A percentile compares a stretch with the other conserved stretches of the same genome.
Conservation (phyloP, 1,284 basidiomycete species). For the Pyrrhoderma noxium region DNA sequence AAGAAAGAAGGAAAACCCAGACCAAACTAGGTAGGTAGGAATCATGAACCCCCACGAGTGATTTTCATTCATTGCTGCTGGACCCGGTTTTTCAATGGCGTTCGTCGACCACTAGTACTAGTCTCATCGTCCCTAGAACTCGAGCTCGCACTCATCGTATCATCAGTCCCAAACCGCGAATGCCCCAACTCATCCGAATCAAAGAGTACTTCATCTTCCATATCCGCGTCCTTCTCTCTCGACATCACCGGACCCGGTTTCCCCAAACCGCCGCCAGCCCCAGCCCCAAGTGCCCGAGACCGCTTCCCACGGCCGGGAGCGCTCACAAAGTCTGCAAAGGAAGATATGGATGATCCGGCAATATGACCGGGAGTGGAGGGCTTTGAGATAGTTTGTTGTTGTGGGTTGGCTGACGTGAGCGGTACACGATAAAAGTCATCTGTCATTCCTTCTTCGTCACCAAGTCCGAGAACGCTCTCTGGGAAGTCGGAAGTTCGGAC, state of each 20-base stretch:
- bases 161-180: slow-evolving; percentile 18
- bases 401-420: slow-evolving; percentile 32
- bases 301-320: slow-evolving; percentile 31
- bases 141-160: slow-evolving; percentile 19
- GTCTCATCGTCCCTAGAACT: slow-evolving; percentile 20
- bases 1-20: too few relatives aligned
- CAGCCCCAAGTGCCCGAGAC: slow-evolving; percentile 5
- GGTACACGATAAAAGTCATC: slow-evolving; percentile 63
- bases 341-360: slow-evolving; percentile 31
- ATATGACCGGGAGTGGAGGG: slow-evolving; percentile 20
- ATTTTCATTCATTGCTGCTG: too few relatives aligned
- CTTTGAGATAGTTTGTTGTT: slow-evolving; percentile 14
- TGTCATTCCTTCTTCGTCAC: slow-evolving; percentile 41
- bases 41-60: too few relatives aligned
- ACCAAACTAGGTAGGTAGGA: too few relatives aligned
- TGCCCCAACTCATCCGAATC: slow-evolving; percentile 20
- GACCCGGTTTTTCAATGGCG: slow-evolving; percentile 5
- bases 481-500: slow-evolving; percentile 36
- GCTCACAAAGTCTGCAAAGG: slow-evolving; percentile 53
- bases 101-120: slow-evolving; percentile 6
- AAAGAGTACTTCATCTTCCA: slow-evolving; percentile 20
- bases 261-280: not conserved
- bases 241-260: not conserved
- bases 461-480: slow-evolving; percentile 36
- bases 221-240: slow-evolving; percentile 2